phyloP scores from a whole-genome alignment of 2,329 filamentous ascomycete genomes.

The Alternaria novae-zelandiae region DNA sequence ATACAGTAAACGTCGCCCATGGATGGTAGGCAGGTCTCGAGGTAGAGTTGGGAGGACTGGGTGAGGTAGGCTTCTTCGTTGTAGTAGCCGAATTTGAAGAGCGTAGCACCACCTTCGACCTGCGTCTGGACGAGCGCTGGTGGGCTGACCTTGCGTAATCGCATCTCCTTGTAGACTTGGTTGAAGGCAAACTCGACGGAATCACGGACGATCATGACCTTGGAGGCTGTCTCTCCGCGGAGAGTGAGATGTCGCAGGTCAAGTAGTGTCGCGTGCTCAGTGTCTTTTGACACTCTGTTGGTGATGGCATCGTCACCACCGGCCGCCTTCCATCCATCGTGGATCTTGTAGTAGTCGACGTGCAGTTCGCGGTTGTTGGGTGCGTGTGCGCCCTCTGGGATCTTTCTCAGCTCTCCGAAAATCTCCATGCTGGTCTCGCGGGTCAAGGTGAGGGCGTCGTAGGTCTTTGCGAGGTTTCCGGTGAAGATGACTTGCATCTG shows the following conservation, averaged over 20 bases:
- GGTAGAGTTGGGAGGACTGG: slow-evolving; percentile 95
- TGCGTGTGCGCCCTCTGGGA: slow-evolving; percentile 78
- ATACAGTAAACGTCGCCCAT: slow-evolving; percentile 97
- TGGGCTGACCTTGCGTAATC: slow-evolving; percentile 82
- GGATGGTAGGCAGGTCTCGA: slow-evolving; percentile 90
- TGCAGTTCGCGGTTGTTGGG: slow-evolving; percentile 87
- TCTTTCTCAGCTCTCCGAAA: slow-evolving; percentile 80
- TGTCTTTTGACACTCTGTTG: slow-evolving; percentile 74
- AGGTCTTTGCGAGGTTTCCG: slow-evolving; percentile 86
- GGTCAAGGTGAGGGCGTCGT: slow-evolving; percentile 84
- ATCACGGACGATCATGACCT: slow-evolving; percentile 85
- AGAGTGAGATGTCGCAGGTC: slow-evolving; percentile 85
- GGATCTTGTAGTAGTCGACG: slow-evolving; percentile 85
- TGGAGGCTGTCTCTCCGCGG: slow-evolving; percentile 81
- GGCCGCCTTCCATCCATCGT: slow-evolving; percentile 70
- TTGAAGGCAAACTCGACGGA: slow-evolving; percentile 82
- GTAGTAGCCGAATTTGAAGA: slow-evolving; percentile 91
- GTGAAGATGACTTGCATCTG: slow-evolving; percentile 84
- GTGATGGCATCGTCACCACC: slow-evolving; percentile 91
- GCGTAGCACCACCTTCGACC: slow-evolving; percentile 88
- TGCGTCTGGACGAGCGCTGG: slow-evolving; percentile 94
- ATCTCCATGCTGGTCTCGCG: slow-evolving; percentile 87
- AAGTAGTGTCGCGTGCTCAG: slow-evolving; percentile 75
- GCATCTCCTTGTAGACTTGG: slow-evolving; percentile 76
- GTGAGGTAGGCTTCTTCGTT: slow-evolving; percentile 90